A percentile compares a stretch with the other conserved stretches of the same genome.
Conservation (phyloP, 345 rosid genomes). For the Gynandropsis gynandra region DNA sequence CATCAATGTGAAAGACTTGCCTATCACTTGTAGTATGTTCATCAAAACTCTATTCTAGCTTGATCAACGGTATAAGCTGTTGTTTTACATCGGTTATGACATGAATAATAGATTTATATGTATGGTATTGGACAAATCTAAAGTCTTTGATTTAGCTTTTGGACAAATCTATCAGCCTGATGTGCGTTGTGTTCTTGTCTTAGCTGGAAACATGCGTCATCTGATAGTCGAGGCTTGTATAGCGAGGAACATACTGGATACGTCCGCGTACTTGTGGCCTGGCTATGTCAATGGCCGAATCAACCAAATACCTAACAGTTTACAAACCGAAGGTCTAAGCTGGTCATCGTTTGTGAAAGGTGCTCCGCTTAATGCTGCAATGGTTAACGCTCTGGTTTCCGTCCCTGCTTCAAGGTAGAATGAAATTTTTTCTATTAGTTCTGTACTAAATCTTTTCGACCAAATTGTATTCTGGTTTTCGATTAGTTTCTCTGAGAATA, state of each 20-base stretch:
- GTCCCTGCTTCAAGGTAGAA: conserved; percentile 90
- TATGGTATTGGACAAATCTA: too few species aligned
- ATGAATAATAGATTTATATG: too few species aligned
- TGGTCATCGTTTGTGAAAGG: conserved; percentile 92
- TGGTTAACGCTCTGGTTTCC: conserved; percentile 66
- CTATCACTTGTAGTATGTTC: conserved; percentile 65
- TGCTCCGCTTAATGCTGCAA: conserved; percentile 51
- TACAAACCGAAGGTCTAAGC: conserved; percentile 60
- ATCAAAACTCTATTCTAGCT: conserved; percentile 1
- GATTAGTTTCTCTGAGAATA: conserved; percentile 33
- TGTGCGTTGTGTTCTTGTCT: conserved; percentile 21
- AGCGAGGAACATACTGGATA: conserved; percentile 78
- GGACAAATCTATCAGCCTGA: conserved; percentile 12
- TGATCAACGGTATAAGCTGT: neutral
- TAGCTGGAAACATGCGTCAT: conserved; percentile 98
- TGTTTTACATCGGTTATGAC: conserved; percentile 6
- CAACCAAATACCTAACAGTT: conserved; percentile 52
- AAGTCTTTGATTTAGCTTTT: conserved; percentile 2
- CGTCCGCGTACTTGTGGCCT: conserved; percentile 86
- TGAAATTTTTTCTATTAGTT: too few species aligned
- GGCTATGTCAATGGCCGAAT: conserved; percentile 75
- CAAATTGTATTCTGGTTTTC: conserved; percentile 5
- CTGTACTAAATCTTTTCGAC: too few species aligned
- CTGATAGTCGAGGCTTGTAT: conserved; percentile 95
- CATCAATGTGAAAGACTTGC: conserved; percentile 76